Evolutionary conservation across 768 basidiomycete species (phyloP).

Genomic region (Collybiopsis luxurians): DNA sequence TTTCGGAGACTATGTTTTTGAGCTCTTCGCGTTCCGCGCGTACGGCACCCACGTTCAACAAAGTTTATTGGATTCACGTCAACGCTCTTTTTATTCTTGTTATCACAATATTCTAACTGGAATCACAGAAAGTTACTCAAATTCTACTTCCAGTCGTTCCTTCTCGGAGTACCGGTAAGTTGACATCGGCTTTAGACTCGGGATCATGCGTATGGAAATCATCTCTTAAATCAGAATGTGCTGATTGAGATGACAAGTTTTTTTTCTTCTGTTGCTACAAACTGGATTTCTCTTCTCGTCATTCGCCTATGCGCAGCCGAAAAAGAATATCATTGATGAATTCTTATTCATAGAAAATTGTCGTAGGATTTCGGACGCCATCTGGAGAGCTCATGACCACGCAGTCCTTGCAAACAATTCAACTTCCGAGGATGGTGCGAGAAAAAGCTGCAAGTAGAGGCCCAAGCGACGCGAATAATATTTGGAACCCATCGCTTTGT

Average conservation of each 20-base stretch:
- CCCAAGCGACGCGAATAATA: constrained; percentile 13
- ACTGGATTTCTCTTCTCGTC: neutral
- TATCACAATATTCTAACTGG: neutral
- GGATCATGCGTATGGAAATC: neutral
- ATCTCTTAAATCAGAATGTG: neutral
- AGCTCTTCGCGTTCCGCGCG: too few species aligned
- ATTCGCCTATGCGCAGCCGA: too few species aligned
- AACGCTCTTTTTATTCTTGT: neutral
- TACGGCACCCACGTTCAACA: neutral
- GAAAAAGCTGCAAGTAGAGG: constrained; percentile 48
- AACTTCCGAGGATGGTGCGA: constrained; percentile 75
- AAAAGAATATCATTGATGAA: neutral
- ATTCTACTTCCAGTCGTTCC: constrained; percentile 89
- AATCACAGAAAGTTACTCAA: constrained; percentile 77
- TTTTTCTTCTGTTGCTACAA: neutral
- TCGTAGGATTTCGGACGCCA: constrained; percentile 85
- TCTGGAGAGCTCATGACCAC: constrained; percentile 63
- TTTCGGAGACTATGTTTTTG: neutral
- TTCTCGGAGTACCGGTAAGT: constrained; percentile 85
- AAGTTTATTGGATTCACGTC: neutral
- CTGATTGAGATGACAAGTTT: neutral
- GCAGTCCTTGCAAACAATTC: constrained; percentile 74
- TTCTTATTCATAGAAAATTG: constrained; percentile 56
- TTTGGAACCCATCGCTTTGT: constrained; percentile 77
- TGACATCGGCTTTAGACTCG: neutral